Percentiles rank a stretch among this genome's conserved stretches.
Evolutionary conservation across 306 rosid genomes (phyloP).

Genomic region (Arachis hypogaea): DNA sequence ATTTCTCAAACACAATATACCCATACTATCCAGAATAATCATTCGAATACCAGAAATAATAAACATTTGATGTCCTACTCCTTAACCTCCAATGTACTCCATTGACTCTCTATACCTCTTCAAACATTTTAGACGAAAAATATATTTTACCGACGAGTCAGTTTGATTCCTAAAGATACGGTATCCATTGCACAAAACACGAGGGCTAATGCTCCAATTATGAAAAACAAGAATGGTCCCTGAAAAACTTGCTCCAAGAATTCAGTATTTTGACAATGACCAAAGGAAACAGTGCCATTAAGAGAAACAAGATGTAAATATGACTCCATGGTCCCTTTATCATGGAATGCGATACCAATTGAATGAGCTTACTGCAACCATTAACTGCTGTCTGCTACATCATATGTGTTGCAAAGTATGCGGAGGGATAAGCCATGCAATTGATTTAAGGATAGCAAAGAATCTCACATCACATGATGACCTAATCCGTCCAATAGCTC

Average conservation of each 20-base stretch:
- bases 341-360: constrained; percentile 29
- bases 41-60: too few species aligned
- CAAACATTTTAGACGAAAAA: too few species aligned
- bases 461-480: constrained; percentile 68
- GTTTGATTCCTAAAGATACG: too few species aligned
- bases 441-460: constrained; percentile 24
- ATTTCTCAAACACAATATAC: too few species aligned
- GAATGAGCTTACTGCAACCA: constrained; percentile 31
- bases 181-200: constrained; percentile 18
- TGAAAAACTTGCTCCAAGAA: constrained; percentile 13
- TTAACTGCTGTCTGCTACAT: not conserved
- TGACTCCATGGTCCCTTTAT: constrained; percentile 19
- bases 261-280: not conserved
- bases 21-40: too few species aligned
- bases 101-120: too few species aligned
- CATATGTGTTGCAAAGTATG: constrained; percentile 1
- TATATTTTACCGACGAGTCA: too few species aligned
- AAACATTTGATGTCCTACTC: too few species aligned
- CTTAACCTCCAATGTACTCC: too few species aligned
- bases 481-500: constrained; percentile 58
- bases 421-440: constrained; percentile 8
- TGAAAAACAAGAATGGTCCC: not conserved
- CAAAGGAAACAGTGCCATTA: not conserved
- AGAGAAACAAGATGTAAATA: not conserved
- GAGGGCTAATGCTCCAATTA: not conserved